These are phyloP conservation scores for Pestalotiopsis sp. DNA, from an alignment of 2,329 filamentous ascomycete genomes.

Conservation along the genomic window DNA sequence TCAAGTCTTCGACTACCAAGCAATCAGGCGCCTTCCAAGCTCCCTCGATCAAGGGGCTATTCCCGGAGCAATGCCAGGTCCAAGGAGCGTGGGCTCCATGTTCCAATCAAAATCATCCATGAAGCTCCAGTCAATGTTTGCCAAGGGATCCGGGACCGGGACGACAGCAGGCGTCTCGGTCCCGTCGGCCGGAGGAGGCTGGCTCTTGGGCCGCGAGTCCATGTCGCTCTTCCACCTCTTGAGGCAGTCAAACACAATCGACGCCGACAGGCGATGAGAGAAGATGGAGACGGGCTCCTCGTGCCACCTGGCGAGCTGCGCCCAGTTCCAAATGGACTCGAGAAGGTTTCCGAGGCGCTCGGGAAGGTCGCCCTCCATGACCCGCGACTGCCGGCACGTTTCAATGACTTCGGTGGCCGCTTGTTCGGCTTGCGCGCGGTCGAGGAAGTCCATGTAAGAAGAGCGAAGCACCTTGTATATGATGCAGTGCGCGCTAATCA, in stretches of 20 bases:
- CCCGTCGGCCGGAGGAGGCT: not conserved
- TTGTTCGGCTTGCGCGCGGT: conserved; percentile 21
- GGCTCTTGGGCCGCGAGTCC: conserved; percentile 12
- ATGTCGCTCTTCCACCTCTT: conserved; percentile 43
- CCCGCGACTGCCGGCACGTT: conserved; percentile 43
- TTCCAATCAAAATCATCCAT: conserved; percentile 36
- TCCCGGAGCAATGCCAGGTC: conserved; percentile 5
- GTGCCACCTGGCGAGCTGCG: conserved; percentile 35
- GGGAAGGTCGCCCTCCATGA: conserved; percentile 53
- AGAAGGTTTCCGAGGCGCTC: conserved; percentile 47
- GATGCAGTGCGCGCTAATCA: conserved; percentile 49
- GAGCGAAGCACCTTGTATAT: conserved; percentile 49
- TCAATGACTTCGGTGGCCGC: conserved; percentile 35
- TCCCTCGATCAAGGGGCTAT: not conserved
- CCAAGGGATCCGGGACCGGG: conserved; percentile 18
- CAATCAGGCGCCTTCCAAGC: not conserved
- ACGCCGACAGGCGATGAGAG: conserved; percentile 49
- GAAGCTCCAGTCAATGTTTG: conserved; percentile 34
- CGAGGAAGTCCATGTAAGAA: conserved; percentile 36
- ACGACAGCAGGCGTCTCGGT: conserved; percentile 7
- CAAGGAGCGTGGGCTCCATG: conserved; percentile 24
- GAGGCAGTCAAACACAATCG: conserved; percentile 53
- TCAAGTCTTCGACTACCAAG: not conserved
- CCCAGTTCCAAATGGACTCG: conserved; percentile 48
- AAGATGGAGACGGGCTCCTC: conserved; percentile 44